A percentile compares a stretch with the other conserved stretches of the same genome.
Evolutionary conservation across 75 land plant species (phyloP).

Genomic region (Chamaecyparis obtusa): DNA sequence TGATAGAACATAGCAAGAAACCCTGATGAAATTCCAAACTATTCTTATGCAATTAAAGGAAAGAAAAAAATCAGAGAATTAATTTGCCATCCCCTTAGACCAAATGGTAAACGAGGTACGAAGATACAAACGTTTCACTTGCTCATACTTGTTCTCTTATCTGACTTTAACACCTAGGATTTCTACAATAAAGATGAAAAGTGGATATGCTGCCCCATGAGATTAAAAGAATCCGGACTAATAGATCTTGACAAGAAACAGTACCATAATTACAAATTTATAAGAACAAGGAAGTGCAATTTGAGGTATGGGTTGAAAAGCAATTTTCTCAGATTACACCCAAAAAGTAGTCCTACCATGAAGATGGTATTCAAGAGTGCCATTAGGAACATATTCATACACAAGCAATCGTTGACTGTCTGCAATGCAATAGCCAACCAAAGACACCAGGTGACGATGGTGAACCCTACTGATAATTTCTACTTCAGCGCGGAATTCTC

Average conservation of each 20-base stretch:
- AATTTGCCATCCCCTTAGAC: not conserved
- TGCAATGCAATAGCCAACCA: conserved; percentile 52
- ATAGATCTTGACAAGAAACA: not conserved
- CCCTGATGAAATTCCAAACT: not conserved
- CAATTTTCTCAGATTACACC: not conserved
- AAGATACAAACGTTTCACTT: not conserved
- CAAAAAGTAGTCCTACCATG: conserved; percentile 28
- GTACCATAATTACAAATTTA: not conserved
- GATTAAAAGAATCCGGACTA: not conserved
- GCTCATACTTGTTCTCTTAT: not conserved
- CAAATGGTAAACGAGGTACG: not conserved
- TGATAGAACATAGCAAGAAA: not conserved
- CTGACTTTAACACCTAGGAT: not conserved
- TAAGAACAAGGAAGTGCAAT: not conserved
- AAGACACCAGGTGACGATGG: conserved; percentile 55
- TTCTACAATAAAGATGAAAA: not conserved
- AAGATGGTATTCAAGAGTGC: conserved; percentile 45
- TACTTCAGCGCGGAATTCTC: conserved; percentile 58
- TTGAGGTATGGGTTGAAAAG: not conserved
- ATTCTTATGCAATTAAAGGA: not conserved
- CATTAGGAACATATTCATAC: conserved; percentile 54
- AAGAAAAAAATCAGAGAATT: not conserved
- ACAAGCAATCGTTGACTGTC: conserved; percentile 51
- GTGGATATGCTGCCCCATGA: not conserved
- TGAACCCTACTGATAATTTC: conserved; percentile 60